Base-by-base conservation (phyloP, 2,329 filamentous ascomycete genomes). In the Penicillium hordei region DNA sequence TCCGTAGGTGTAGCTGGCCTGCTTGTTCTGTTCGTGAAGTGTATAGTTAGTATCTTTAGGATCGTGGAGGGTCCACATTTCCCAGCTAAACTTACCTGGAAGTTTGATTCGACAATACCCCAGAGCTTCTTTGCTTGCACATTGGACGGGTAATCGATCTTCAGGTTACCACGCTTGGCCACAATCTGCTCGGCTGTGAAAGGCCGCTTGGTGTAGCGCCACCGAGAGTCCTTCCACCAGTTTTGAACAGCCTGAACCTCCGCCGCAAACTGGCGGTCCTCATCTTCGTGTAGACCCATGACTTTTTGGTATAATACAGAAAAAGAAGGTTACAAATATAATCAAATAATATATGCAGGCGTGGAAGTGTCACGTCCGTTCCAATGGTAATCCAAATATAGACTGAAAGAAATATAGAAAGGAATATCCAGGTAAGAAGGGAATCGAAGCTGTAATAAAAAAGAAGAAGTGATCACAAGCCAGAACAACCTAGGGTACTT, bases 151-250 rank as follows among this genome's bases (percentile, higher is more conserved):
- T 97, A 97, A 62, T 95, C 84, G 68, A 97, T 89, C 78, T 89
- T 91, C 69, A 99, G 81, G 71, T 89, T 93, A 57, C 94, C 94
- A 72, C 94, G 84, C 85, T 99, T 99, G 52, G 90, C 88, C 63
- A 96, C 94, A 72, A 99, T 97, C 79, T 96, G 90, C 82, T 97
- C 94, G 33, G 94, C 92, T 4, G 93, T 96, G 76, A 94, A 99
- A 25, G 94, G 88, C 58, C 94, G 85, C 80, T 90, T 93, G 68
- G 94, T 99, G 78, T 91, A 86, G 74, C 90, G 85, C 94, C 94
- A 99, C 82, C 94, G 85, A 57, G 91, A 86, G 69, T 95, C 90
- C 52, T 82, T 83, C 94, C 94, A 99, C 94, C 94, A 99, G 76
- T 89, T 80, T 85, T 97, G 91, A 66, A 97, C 89, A 65, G 89